Evolutionary conservation across 768 basidiomycete genomes (phyloP), one percentile per base, ranked within the genome.

Genomic region (Phaeolepiota aurea): DNA sequence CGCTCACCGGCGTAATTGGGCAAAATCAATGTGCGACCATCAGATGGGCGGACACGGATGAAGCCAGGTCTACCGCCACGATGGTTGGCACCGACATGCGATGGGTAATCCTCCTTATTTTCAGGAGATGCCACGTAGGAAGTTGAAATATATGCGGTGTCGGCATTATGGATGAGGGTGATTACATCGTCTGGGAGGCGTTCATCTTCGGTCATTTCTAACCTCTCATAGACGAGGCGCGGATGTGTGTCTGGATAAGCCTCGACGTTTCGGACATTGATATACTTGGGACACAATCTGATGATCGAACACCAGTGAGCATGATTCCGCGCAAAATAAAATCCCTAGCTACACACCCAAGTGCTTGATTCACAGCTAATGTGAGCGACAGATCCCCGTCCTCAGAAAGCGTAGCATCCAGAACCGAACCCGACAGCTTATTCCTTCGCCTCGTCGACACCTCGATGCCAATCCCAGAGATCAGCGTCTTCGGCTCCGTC

Each of bases 211-310:
- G 44, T 31, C 3, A 74, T 30, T 9, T 64, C 41, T 3, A 53
- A 42, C 1, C 55, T 41, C 38, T 55, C 44, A 40, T 68, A 47
- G 3, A 46, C 47, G 20, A 72, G 48, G 7, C 37, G 52, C 1
- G 71, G 66, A 20, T 47, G 28, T 1, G 60, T 58, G 13, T 59
- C 40, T 2, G 62, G 48, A 48, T 62, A 52, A 4, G 68, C 49
- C 14, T 55, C 45, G 9, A 77, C 55, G 19, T 71, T 55, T n/a
- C 71, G 63, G 16, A 68, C 46, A 36, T 63, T 74, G 54, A 75
- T 77, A 44, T 76, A 76, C 44, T 76, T 76, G 5, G 74, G 75
- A 46, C 72, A 76, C 37, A 72, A 71, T 32, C 75, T 75, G 39
- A 16, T 12, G 7, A 31, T 30, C 14, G 14, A 10, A 10, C 14